A percentile compares a stretch with the other conserved stretches of the same genome.
phyloP scores from a whole-genome alignment of 352 stramenopile genomes.

The Globisporangium megalacanthum region DNA sequence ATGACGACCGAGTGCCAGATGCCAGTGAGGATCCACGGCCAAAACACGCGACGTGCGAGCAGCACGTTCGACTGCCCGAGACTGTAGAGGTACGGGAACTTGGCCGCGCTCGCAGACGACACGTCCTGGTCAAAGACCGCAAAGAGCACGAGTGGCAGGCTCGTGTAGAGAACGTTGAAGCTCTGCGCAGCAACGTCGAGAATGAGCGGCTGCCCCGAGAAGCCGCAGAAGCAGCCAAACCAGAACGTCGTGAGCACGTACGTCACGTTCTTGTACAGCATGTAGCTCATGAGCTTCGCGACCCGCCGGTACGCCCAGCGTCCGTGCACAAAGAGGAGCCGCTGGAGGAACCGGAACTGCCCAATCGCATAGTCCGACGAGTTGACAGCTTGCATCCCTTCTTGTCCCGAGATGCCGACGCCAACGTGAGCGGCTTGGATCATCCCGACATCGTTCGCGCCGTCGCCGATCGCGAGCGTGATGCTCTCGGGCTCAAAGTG shows the following conservation, averaged over 20 bases:
- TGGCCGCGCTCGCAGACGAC: slow-evolving; percentile 50
- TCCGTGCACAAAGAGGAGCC: slow-evolving; percentile 90
- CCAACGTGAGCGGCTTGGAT: slow-evolving; percentile 91
- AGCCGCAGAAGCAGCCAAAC: slow-evolving; percentile 76
- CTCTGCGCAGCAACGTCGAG: slow-evolving; percentile 73
- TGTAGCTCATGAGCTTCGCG: slow-evolving; percentile 91
- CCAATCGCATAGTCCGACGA: slow-evolving; percentile 91
- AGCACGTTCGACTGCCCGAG: slow-evolving; percentile 68
- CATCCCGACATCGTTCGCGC: slow-evolving; percentile 96
- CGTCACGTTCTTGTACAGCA: slow-evolving; percentile 94
- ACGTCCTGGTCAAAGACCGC: slow-evolving; percentile 78
- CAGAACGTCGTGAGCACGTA: slow-evolving; percentile 82
- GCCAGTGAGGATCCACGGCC: slow-evolving; percentile 79
- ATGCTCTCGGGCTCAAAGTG: slow-evolving; percentile 61
- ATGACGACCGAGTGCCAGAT: slow-evolving; percentile 80
- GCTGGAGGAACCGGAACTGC: slow-evolving; percentile 92
- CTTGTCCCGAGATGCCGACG: slow-evolving; percentile 90
- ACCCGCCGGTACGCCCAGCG: slow-evolving; percentile 91
- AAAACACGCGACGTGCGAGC: slow-evolving; percentile 58
- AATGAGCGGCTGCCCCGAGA: slow-evolving; percentile 75
- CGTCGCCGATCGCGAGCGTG: slow-evolving; percentile 93
- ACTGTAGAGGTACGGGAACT: slow-evolving; percentile 62
- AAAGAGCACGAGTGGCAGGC: slow-evolving; percentile 67
- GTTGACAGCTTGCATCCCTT: slow-evolving; percentile 92
- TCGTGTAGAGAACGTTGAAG: slow-evolving; percentile 84